Base-by-base conservation (phyloP, 208 protist genomes). In the Trypanosoma caninum region DNA sequence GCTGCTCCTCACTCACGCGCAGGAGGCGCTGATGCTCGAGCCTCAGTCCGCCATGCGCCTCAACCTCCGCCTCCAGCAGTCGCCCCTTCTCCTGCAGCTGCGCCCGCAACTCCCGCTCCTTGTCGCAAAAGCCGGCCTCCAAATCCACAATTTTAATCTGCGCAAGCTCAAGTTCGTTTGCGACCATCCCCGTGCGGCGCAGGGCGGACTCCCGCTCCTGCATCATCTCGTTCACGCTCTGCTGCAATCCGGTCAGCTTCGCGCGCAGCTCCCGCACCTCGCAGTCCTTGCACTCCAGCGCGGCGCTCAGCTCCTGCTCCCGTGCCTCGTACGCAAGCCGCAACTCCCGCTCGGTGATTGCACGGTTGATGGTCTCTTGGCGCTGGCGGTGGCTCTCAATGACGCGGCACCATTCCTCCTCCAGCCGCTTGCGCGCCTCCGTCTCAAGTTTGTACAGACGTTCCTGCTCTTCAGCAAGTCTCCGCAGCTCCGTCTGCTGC, bases 161-260 rank as follows among this genome's bases (percentile, higher is more conserved):
- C n/a, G 74, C 72, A 14, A 84, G 56, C 61, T 93, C 84, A 8
- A 95, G 75, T 63, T 93, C 85, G 58, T 90, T 85, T 11, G 42
- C 65, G 6, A 95, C 61, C 57, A 84, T 76, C 25, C 74, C 78
- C 16, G 76, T 52, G 16, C 85, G 82, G 3, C 82, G 74, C 44
- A 79, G 62, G 16, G 84, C 76, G 3, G 80, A 82, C 28, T 90
- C 79, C 40, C 80, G 73, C 38, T 92, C 84, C 53, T 74, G 76
- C 56, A 87, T 69, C 22, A 91, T 54, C 27, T 66, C 20, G 10
- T 67, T 54, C 6, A 77, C 61, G 23, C 76, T 72, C 48, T 86
- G 77, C 63, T 87, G 62, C 45, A 89, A 48, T 10, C 66, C 82
- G 10, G 20, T 50, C 20, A 91, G 22, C 51, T 76, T 72, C 33